Evolutionary conservation across 495 filamentous ascomycete genomes (phyloP), one percentile per base, ranked within the genome.

Genomic region (Neurospora sp.): DNA sequence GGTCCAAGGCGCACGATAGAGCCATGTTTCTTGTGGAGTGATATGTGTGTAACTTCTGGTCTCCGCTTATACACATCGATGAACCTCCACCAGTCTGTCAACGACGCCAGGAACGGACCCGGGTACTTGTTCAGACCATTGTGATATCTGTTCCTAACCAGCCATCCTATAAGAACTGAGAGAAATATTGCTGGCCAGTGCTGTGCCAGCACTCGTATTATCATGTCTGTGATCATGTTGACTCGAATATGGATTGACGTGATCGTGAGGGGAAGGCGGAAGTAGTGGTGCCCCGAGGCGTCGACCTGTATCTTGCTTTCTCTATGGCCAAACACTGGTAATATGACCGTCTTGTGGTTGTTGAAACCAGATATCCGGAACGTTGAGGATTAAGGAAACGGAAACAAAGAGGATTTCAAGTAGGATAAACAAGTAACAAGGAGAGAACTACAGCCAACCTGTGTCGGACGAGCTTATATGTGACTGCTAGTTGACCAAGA

Each of bases 1-100:
- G 92, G 92, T 4, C 91, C 89, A 14, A 93, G 79, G 39, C 91
- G 87, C 6, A 94, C 89, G 5, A 94, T 83, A 73, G 90, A 87
- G 14, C 92, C 92, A 79, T 94, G 86, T 79, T 92, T 87, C 16
- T 83, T 84, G 78, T 94, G 92, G 12, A 95, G 82, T 8, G 79
- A 82, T 42, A 89, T 86, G 77, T 92, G 89, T 4, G 90, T 90
- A 68, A 86, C 77, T 72, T 95, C 89, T 16, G 90, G 87, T 53
- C 87, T 84, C 61, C 88, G 84, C 10, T 82, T 82, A 70, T 87
- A 87, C 3, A 91, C 90, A 75, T 93, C 87, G 73, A 85, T 84
- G 73, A 92, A 88, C 31, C 93, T 85, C 89, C 91, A 94, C 80
- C 85, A 86, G 77, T 91, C 85, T 3, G 91, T 92, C 71, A 92